These are phyloP conservation scores for Pythium phragmiticola DNA, from an alignment of 352 stramenopile genomes.

Conservation along the genomic window DNA sequence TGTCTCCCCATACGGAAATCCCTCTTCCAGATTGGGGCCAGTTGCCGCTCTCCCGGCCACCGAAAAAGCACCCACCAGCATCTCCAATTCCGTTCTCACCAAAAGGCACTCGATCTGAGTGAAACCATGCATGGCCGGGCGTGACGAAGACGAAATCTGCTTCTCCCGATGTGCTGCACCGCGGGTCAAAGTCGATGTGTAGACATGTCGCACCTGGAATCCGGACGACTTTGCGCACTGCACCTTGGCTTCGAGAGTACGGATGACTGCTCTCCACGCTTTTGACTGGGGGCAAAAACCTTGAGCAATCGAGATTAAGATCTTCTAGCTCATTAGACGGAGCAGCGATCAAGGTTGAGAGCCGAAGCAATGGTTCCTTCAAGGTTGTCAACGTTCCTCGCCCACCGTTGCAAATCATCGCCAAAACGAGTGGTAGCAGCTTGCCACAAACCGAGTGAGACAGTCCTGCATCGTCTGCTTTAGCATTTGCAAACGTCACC, in stretches of 20 bases:
- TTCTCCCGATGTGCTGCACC: slow-evolving; percentile 54
- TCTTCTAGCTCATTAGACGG: neutral
- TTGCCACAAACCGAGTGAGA: slow-evolving; percentile 21
- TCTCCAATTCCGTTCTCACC: slow-evolving; percentile 58
- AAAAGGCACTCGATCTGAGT: slow-evolving; percentile 56
- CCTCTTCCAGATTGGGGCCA: slow-evolving; percentile 44
- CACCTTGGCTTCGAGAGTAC: slow-evolving; percentile 57
- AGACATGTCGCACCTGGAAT: slow-evolving; percentile 53
- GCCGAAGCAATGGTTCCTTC: slow-evolving; percentile 13
- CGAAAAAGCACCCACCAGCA: slow-evolving; percentile 68
- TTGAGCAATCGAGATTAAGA: neutral
- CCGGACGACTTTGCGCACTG: slow-evolving; percentile 56
- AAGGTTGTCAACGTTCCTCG: slow-evolving; percentile 3
- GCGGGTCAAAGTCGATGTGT: slow-evolving; percentile 69
- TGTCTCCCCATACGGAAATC: slow-evolving; percentile 60
- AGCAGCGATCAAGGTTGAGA: neutral
- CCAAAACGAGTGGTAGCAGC: slow-evolving; percentile 21
- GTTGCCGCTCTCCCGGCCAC: slow-evolving; percentile 45
- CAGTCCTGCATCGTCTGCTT: neutral
- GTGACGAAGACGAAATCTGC: slow-evolving; percentile 70
- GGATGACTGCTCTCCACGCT: slow-evolving; percentile 67
- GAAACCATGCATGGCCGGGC: slow-evolving; percentile 54
- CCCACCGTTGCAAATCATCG: slow-evolving; percentile 21
- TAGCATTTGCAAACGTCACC: neutral
- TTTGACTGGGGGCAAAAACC: slow-evolving; percentile 13